phyloP scores from a whole-genome alignment of 495 filamentous ascomycete species.

The Penicillium samsonianum region DNA sequence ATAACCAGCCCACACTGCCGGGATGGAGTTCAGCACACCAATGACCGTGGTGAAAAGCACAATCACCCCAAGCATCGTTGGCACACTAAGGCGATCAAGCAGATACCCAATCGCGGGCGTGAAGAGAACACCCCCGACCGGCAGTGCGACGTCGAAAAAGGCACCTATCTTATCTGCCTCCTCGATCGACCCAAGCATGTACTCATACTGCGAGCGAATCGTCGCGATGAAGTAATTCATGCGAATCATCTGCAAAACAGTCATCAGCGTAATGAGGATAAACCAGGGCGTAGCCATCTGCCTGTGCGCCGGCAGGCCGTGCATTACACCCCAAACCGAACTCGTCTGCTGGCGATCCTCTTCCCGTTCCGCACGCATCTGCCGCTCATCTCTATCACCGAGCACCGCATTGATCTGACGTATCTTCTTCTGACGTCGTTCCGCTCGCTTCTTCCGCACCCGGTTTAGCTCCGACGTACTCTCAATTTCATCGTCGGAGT shows the following conservation, averaged over 20 bases:
- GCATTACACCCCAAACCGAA: conserved; percentile 77
- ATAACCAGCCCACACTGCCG: conserved; percentile 71
- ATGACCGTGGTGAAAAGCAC: conserved; percentile 74
- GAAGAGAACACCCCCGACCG: conserved; percentile 76
- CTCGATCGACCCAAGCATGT: conserved; percentile 61
- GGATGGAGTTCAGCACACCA: conserved; percentile 75
- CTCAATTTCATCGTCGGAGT: conserved; percentile 57
- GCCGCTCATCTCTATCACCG: conserved; percentile 53
- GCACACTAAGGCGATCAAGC: conserved; percentile 69
- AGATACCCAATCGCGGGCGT: conserved; percentile 85
- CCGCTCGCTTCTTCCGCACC: conserved; percentile 58
- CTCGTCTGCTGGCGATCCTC: conserved; percentile 54
- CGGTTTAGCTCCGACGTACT: conserved; percentile 48
- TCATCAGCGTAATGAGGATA: conserved; percentile 85
- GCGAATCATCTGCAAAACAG: conserved; percentile 90
- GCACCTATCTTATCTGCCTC: conserved; percentile 71
- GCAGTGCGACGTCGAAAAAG: conserved; percentile 90
- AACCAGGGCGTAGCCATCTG: conserved; percentile 90
- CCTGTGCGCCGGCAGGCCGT: conserved; percentile 66
- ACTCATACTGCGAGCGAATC: conserved; percentile 78
- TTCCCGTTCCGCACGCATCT: conserved; percentile 51
- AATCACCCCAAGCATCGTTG: conserved; percentile 66
- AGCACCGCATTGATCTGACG: conserved; percentile 70
- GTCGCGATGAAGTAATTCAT: conserved; percentile 99
- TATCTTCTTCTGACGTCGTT: conserved; percentile 62